phyloP scores from a whole-genome alignment of 352 stramenopile genomes.

The Albugo candida region DNA sequence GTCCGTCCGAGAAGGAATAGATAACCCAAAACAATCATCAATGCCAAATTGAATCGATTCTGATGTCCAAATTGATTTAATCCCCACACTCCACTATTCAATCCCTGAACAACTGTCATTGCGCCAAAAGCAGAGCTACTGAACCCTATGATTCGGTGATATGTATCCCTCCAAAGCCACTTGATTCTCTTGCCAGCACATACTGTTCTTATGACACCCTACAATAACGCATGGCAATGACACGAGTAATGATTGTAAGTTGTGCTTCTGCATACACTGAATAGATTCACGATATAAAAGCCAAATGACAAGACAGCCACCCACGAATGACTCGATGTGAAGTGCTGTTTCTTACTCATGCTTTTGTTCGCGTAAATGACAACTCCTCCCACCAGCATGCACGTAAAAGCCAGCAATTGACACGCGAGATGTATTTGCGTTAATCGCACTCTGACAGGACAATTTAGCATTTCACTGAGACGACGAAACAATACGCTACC shows the following conservation, averaged over 20 bases:
- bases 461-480: slow-evolving; percentile 3
- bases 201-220: slow-evolving; percentile 21
- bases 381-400: slow-evolving; percentile 19
- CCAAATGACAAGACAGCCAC: slow-evolving; percentile 20
- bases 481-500: slow-evolving; percentile 8
- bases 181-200: slow-evolving; percentile 38
- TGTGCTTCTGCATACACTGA: slow-evolving; percentile 17
- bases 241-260: neutral
- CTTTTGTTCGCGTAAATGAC: slow-evolving; percentile 40
- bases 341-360: slow-evolving; percentile 30
- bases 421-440: slow-evolving; percentile 29
- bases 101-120: too few relatives aligned
- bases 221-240: neutral
- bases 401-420: slow-evolving; percentile 25
- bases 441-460: slow-evolving; percentile 11
- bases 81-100: too few relatives aligned
- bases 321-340: slow-evolving; percentile 57
- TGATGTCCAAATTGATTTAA: too few relatives aligned
- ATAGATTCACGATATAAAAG: slow-evolving; percentile 30
- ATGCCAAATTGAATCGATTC: too few relatives aligned
- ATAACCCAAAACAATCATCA: too few relatives aligned
- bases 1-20: too few relatives aligned
- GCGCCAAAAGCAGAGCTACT: too few relatives aligned
- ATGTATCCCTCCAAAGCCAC: slow-evolving; percentile 52
- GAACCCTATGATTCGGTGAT: slow-evolving; percentile 28